Conservation (phyloP, 1,139 yeast genomes). For the Torulaspora globosa region DNA sequence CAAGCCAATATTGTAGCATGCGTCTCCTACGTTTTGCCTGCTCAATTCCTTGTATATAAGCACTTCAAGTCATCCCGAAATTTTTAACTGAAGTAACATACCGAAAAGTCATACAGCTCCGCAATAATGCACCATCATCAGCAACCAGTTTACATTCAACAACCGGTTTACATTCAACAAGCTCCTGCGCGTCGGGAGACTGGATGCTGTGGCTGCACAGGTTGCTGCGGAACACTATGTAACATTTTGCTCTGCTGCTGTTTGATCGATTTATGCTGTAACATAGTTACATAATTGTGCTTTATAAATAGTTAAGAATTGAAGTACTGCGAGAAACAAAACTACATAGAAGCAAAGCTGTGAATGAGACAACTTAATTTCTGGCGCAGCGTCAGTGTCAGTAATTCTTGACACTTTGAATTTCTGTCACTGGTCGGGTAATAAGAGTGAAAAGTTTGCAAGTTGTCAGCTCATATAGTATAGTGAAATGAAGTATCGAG, state of each 20-base stretch:
- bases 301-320: neutral
- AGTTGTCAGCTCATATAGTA: neutral
- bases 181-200: slow-evolving; percentile 17
- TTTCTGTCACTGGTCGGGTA: neutral
- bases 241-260: slow-evolving; percentile 21
- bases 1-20: neutral
- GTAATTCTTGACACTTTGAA: neutral
- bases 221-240: slow-evolving; percentile 19
- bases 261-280: slow-evolving; percentile 11
- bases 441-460: neutral
- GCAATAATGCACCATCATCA: slow-evolving; percentile 9
- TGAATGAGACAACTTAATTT: neutral
- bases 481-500: neutral
- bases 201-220: slow-evolving; percentile 15
- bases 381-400: neutral
- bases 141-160: slow-evolving; percentile 13
- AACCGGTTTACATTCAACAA: slow-evolving; percentile 22
- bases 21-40: neutral
- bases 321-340: no score
- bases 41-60: no score
- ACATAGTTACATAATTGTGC: slow-evolving; percentile 3
- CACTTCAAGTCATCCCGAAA: neutral
- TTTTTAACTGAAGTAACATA: neutral
- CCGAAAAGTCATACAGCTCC: neutral
- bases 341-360: neutral